Conservation (phyloP, 768 basidiomycete species). For the Lentinula aciculospora region DNA sequence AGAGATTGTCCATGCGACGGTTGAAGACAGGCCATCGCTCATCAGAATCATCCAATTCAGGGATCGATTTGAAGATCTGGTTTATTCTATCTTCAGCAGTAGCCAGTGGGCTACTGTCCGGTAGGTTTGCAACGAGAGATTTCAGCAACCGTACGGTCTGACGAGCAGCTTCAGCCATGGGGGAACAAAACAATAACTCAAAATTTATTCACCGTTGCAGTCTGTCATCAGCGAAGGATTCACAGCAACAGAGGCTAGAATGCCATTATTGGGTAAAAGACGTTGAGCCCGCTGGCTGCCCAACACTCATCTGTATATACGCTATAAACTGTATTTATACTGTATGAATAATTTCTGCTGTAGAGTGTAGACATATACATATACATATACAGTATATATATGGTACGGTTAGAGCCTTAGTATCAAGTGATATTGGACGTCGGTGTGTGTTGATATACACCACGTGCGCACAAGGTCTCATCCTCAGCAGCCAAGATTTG, state of each 20-base stretch:
- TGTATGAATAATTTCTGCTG: background rate
- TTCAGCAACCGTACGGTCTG: background rate
- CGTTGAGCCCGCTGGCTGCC: background rate
- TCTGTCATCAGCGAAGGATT: background rate
- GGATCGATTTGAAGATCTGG: conserved; percentile 9
- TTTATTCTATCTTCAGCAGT: conserved; percentile 7
- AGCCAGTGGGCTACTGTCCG: conserved; percentile 6
- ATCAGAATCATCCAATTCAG: background rate
- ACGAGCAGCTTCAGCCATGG: conserved; percentile 5
- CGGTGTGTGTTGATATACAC: too few species aligned
- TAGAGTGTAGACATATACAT: conserved; percentile 11
- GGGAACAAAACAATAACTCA: background rate
- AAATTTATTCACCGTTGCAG: background rate
- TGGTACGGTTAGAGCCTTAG: background rate
- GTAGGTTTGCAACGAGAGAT: conserved; percentile 4
- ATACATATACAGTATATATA: conserved; percentile 11
- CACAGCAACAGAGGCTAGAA: background rate
- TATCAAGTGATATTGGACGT: too few species aligned
- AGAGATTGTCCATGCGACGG: conserved; percentile 10
- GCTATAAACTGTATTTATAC: conserved; percentile 9
- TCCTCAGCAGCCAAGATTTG: too few species aligned
- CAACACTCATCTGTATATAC: background rate
- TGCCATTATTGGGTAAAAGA: background rate
- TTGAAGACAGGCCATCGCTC: conserved; percentile 12
- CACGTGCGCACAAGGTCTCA: too few species aligned